These are phyloP conservation scores for Penicillium lividum DNA, from an alignment of 495 filamentous ascomycete genomes.

Conservation along the genomic window DNA sequence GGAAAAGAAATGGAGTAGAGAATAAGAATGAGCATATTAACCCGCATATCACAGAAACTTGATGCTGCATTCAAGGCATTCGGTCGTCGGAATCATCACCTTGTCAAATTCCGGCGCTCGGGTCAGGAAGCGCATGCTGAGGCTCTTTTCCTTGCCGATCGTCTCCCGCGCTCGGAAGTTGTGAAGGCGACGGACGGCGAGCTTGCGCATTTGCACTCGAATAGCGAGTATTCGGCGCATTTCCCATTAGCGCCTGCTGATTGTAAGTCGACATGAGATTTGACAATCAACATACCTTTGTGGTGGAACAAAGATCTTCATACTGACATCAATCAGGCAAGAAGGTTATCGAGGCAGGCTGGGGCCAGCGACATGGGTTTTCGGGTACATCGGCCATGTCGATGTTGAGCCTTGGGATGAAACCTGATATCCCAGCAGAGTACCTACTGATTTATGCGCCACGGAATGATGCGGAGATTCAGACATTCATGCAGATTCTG, in stretches of 20 bases:
- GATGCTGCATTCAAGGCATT: slow-evolving; percentile 24
- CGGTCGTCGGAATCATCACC: slow-evolving; percentile 31
- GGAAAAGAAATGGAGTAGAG: no score
- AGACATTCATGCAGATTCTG: slow-evolving; percentile 68
- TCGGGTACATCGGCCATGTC: slow-evolving; percentile 50
- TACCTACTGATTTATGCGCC: slow-evolving; percentile 88
- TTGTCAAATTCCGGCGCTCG: slow-evolving; percentile 32
- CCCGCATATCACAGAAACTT: slow-evolving; percentile 28
- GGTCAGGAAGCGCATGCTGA: slow-evolving; percentile 32
- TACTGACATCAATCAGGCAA: slow-evolving; percentile 45
- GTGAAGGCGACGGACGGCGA: slow-evolving; percentile 54
- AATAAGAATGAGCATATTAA: neutral
- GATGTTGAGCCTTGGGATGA: slow-evolving; percentile 48
- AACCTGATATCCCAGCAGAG: slow-evolving; percentile 49
- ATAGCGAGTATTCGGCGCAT: slow-evolving; percentile 71
- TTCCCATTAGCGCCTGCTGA: slow-evolving; percentile 76
- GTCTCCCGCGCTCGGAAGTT: slow-evolving; percentile 20
- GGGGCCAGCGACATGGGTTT: slow-evolving; percentile 88
- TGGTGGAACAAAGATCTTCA: neutral
- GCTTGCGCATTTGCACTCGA: slow-evolving; percentile 73
- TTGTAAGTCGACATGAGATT: slow-evolving; percentile 25
- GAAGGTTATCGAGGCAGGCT: slow-evolving; percentile 74
- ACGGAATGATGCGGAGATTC: slow-evolving; percentile 64
- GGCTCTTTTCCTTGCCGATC: slow-evolving; percentile 31
- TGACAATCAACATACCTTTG: no score